Percentiles rank a stretch among this genome's conserved stretches.
Conservation (phyloP, 1,139 yeast species). For the Scheffersomyces illinoinensis region DNA sequence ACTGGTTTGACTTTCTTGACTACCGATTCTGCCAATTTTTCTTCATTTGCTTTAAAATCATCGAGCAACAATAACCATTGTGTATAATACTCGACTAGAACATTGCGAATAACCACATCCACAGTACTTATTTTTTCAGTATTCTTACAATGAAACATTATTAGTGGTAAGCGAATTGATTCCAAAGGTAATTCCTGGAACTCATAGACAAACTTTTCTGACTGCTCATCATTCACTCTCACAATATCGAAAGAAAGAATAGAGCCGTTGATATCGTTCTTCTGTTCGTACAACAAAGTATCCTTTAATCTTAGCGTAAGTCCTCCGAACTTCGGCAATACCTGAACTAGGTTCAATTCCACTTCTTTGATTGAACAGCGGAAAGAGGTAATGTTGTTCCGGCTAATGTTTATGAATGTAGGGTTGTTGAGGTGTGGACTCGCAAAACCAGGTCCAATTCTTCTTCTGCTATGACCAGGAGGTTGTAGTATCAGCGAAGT, state of each 20-base stretch:
- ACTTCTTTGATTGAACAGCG: slow-evolving; percentile 24
- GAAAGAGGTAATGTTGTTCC: slow-evolving; percentile 18
- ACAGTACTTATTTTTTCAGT: slow-evolving; percentile 20
- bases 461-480: slow-evolving; percentile 10
- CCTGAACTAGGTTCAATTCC: slow-evolving; percentile 22
- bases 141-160: slow-evolving; percentile 20
- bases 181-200: slow-evolving; percentile 20
- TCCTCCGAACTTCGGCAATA: slow-evolving; percentile 49
- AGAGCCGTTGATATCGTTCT: slow-evolving; percentile 34
- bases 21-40: neutral
- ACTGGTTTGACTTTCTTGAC: neutral
- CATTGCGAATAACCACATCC: slow-evolving; percentile 45
- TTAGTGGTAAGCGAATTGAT: slow-evolving; percentile 19
- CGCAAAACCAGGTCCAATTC: slow-evolving; percentile 9
- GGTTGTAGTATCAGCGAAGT: neutral
- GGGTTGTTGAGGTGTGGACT: slow-evolving; percentile 4
- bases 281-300: slow-evolving; percentile 30
- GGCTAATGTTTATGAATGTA: slow-evolving; percentile 7
- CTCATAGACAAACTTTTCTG: slow-evolving; percentile 33
- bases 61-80: slow-evolving; percentile 44
- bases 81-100: slow-evolving; percentile 54
- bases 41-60: neutral
- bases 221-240: slow-evolving; percentile 16
- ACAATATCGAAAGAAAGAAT: slow-evolving; percentile 18
- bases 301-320: slow-evolving; percentile 25